Base-by-base conservation (phyloP, 2,329 filamentous ascomycete species). In the Clonostachys rosea region DNA sequence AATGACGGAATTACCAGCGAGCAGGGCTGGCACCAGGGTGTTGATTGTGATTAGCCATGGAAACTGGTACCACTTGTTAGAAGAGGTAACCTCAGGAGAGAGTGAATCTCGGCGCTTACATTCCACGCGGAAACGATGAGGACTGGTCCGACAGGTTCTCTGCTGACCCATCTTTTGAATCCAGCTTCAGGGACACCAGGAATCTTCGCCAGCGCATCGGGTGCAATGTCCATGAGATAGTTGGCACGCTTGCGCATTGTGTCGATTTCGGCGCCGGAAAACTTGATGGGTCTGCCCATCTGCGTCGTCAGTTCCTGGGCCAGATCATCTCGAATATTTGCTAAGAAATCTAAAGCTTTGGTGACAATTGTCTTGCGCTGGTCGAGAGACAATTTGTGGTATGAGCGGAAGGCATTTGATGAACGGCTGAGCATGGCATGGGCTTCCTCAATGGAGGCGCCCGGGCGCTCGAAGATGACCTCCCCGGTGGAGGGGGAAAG, bases 101-200 rank as follows among this genome's bases (percentile, higher is more conserved):
- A 30, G 9, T 30, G 24, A 30, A 30, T 30, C 24, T 20, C 24
- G 20, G 5, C 45, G 66, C 89, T 70, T 69, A 94, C 91, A 70
- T 97, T 97, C 92, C 92, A 97, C 1, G 92, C 87, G 68, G 96
- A 96, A 50, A 97, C 82, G 54, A 96, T 79, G 49, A 97, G 76
- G 14, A 94, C 87, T 11, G 91, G 90, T 1, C 92, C 92, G 45
- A 96, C 81, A 1, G 92, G 89, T 9, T 89, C 81, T 68, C 94
- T 95, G 64, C 85, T 84, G 62, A 97, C 90, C 62, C 89, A 96
- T 54, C 92, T 80, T 70, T 86, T 91, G 74, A 96, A 96, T 1
- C 92, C 91, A 59, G 86, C 81, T 69, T 97, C 90, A 3, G 81
- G 68, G 63, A 95, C 89, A 9, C 91, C 91, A 33, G 86, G 80